Evolutionary conservation across 495 filamentous ascomycete genomes (phyloP), one percentile per base, ranked within the genome.

Genomic region (Daldinia grandis): DNA sequence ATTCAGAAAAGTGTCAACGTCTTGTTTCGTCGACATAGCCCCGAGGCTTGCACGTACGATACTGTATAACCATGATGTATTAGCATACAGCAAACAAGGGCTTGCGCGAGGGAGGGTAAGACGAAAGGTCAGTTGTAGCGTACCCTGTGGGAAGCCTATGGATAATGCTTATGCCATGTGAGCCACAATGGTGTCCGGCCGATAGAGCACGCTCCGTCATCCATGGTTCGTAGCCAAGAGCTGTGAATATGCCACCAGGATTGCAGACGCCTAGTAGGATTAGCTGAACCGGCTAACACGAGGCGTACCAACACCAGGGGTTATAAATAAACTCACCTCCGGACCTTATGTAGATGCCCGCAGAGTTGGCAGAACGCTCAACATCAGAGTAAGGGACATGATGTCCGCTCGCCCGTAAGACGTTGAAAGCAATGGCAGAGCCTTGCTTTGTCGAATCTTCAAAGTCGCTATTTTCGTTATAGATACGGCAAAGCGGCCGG

Each of bases 391-490:
- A 89, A 2, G 82, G 79, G 40, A 91, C 77, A 68, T 84, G 87
- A 2, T 77, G 79, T 0, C 90, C 91, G 38, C 86, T 80, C 6
- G 81, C 72, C 17, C 79, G 76, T 5, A 83, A 76, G 38, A 94
- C 71, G 69, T 93, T 93, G 73, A 94, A 91, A 3, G 91, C 89
- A 63, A 95, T 78, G 1, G 88, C 91, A 1, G 90, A 86, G 1
- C 92, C 92, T 76, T 94, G 92, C 33, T 82, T 83, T 28, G 62
- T 77, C 0, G 84, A 53, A 74, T 94, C 85, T 0, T 83, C 84
- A 58, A 88, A 92, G 1, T 78, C 76, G 10, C 58, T 67, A 15
- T 79, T 76, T 50, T 87, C 86, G 66, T 83, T 87, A 74, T 94
- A 93, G 40, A 94, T 80, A 35, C 80, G 78, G 68, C 85, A 89